Conservation (phyloP, 1,139 yeast species). For the Spencermartinsiella ligniputridi region DNA sequence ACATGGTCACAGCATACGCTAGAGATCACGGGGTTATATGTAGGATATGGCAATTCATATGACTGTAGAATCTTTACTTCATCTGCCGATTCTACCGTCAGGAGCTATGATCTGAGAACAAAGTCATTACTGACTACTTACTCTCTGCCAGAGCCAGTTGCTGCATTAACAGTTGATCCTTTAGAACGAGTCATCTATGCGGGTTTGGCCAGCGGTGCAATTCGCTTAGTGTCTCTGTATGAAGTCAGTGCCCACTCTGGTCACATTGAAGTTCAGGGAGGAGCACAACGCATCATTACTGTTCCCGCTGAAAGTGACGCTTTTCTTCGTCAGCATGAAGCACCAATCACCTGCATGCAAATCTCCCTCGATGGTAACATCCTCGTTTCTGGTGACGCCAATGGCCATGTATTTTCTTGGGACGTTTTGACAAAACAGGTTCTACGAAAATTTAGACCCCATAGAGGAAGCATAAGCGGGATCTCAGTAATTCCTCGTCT, state of each 20-base stretch:
- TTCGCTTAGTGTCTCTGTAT: conserved; percentile 57
- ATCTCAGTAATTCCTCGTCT: conserved; percentile 10
- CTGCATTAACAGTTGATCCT: conserved; percentile 68
- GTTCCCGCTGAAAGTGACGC: conserved; percentile 17
- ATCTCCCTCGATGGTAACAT: conserved; percentile 74
- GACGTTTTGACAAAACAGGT: conserved; percentile 80
- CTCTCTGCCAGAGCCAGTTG: conserved; percentile 56
- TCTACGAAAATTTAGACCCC: conserved; percentile 56
- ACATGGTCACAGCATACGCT: conserved; percentile 73
- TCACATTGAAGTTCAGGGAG: conserved; percentile 50
- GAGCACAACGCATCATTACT: conserved; percentile 44
- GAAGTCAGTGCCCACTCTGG: conserved; percentile 43
- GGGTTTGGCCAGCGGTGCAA: conserved; percentile 62
- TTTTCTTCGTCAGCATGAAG: conserved; percentile 25
- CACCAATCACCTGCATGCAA: conserved; percentile 47
- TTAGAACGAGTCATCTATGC: conserved; percentile 71
- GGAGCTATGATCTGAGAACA: conserved; percentile 39
- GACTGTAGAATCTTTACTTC: conserved; percentile 68
- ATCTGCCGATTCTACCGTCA: conserved; percentile 71
- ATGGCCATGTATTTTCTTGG: conserved; percentile 63
- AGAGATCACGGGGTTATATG: conserved; percentile 58
- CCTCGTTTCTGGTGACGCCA: conserved; percentile 67
- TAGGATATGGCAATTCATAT: conserved; percentile 49
- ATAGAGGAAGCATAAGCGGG: conserved; percentile 29
- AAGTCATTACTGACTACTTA: conserved; percentile 59